phyloP scores from a whole-genome alignment of 768 basidiomycete genomes.

The Pulveroboletus sp. region DNA sequence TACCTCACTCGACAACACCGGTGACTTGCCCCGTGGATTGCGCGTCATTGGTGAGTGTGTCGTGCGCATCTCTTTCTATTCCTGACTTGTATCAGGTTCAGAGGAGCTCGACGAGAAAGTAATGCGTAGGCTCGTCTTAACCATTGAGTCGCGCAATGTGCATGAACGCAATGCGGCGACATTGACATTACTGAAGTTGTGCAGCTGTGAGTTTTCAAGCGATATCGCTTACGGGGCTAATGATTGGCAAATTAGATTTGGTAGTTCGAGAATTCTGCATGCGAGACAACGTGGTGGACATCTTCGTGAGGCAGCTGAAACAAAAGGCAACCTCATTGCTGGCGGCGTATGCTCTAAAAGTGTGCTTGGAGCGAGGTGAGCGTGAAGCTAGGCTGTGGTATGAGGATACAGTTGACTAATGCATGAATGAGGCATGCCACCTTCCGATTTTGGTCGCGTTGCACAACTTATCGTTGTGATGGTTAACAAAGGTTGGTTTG shows the following conservation, averaged over 20 bases:
- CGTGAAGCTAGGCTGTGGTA: no score
- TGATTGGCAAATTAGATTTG: not conserved
- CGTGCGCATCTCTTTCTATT: not conserved
- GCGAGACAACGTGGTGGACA: not conserved
- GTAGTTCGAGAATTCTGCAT: not conserved
- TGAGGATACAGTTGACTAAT: no score
- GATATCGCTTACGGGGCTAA: not conserved
- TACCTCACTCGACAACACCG: not conserved
- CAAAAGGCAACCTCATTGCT: not conserved
- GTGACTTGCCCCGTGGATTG: not conserved
- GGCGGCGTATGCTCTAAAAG: not conserved
- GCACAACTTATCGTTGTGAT: not conserved
- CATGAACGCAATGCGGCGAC: not conserved
- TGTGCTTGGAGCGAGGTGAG: not conserved
- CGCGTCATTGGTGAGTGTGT: not conserved
- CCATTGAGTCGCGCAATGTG: not conserved
- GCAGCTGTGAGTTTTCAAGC: not conserved
- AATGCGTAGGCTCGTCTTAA: not conserved
- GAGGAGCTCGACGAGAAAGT: not conserved
- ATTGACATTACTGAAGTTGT: not conserved
- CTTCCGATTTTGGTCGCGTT: not conserved
- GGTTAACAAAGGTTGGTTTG: not conserved
- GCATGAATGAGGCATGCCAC: not conserved
- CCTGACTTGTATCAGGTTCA: not conserved
- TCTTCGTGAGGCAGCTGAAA: not conserved